phyloP scores from a whole-genome alignment of 2,329 filamentous ascomycete species.

The Helotiales sp. region DNA sequence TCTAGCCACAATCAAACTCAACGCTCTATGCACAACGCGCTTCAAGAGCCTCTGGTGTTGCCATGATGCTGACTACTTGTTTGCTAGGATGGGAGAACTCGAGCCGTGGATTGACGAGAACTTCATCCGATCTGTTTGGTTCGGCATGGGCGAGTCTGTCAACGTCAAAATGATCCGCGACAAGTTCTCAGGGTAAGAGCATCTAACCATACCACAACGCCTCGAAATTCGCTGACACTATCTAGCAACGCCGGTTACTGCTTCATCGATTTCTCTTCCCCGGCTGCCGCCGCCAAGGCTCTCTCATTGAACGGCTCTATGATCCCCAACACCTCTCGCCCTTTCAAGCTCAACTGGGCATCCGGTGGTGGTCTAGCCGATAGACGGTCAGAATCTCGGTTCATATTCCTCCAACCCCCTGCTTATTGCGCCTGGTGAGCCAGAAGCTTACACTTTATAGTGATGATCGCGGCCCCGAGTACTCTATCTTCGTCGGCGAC shows the following conservation, averaged over 20 bases:
- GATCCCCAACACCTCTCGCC: conserved; percentile 90
- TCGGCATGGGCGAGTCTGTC: conserved; percentile 87
- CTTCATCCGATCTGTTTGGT: conserved; percentile 92
- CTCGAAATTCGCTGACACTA: conserved; percentile 11
- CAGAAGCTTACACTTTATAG: conserved; percentile 46
- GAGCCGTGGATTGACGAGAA: conserved; percentile 99
- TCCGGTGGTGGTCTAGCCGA: conserved; percentile 94
- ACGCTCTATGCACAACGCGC: too few relatives aligned
- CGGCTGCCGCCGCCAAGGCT: conserved; percentile 87
- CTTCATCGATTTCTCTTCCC: conserved; percentile 87
- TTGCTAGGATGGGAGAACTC: conserved; percentile 93
- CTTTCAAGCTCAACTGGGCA: conserved; percentile 99
- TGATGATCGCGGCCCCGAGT: conserved; percentile 95
- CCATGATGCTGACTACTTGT: conserved; percentile 16
- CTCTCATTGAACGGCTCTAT: conserved; percentile 83
- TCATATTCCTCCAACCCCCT: conserved; percentile 29
- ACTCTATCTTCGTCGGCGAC: conserved; percentile 96
- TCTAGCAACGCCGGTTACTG: conserved; percentile 93
- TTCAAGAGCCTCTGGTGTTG: too few relatives aligned
- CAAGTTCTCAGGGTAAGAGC: conserved; percentile 89
- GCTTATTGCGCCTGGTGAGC: conserved; percentile 6
- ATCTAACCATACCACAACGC: conserved; percentile 9
- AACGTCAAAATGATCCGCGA: conserved; percentile 99
- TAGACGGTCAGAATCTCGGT: conserved; percentile 64
- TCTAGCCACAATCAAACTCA: neutral